Evolutionary conservation across 148 eudicot species (phyloP), one percentile per base, ranked within the genome.

Genomic region (Simmondsia chinensis): DNA sequence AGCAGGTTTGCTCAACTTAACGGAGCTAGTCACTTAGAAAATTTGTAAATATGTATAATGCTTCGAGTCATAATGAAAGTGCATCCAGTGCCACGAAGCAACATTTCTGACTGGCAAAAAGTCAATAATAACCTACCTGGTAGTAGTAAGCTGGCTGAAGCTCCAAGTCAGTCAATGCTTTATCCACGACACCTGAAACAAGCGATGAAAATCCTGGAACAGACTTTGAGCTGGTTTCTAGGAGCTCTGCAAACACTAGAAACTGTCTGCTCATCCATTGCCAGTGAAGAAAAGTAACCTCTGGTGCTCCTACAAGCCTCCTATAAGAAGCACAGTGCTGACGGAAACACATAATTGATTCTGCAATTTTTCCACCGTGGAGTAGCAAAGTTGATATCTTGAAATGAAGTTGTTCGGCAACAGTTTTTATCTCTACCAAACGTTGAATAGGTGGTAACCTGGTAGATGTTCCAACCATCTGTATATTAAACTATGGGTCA

Each of bases 251-350:
- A 65, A 91, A 91, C 32, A 80, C 95, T 71, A 91, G 60, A 74
- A 71, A 91, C 49, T 91, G 99, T 55, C 94, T 74, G 76, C 96
- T 79, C 36, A 86, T 63, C 99, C 99, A 91, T 58, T 86, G 94
- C 99, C 99, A 91, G 46, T 91, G 96, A 66, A 82, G 77, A 71
- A 82, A 91, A 68, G 64, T 79, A 46, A 71, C 89, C 63, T 91
- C 89, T 37, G 86, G 64, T 10, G 67, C 69, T 56, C 99, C 99
- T 27, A 70, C 54, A 41, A 91, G 83, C 67, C 50, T 80, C 61
- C 66, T 74, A 58, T 86, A 91, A 59, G 79, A 61, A 59, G 57
- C 50, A 63, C 23, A 68, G 47, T 91, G 99, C 61, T 70, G 94
- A 48, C 72, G 83, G 62, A 91, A 91, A 94, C 99, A 82, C 46